Evolutionary conservation across 202 grass and related monocot species (phyloP).

Genomic region (Dendrocalamus latiflorus): DNA sequence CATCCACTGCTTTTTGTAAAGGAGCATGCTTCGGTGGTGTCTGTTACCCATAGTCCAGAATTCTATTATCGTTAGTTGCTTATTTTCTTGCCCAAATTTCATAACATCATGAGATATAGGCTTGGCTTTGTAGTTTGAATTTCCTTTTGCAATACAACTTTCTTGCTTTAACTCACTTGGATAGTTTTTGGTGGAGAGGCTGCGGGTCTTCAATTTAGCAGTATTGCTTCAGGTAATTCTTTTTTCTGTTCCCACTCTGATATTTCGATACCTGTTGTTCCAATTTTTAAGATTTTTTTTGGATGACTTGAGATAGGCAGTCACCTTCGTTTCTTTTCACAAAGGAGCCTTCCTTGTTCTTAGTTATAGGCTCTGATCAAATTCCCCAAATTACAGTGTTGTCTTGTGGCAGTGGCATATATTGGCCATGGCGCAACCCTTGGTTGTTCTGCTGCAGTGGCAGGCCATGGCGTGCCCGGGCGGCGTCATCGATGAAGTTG

Average conservation of each 20-base stretch:
- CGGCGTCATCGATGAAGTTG: too few relatives aligned
- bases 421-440: too few relatives aligned
- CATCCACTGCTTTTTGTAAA: neutral
- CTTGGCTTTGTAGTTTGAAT: neutral
- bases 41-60: neutral
- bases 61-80: neutral
- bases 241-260: neutral
- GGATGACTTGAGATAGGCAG: neutral
- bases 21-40: neutral
- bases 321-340: neutral
- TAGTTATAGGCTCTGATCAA: neutral
- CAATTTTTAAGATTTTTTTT: neutral
- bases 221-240: neutral
- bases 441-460: too few relatives aligned
- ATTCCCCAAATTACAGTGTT: neutral
- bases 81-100: neutral
- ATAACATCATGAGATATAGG: neutral
- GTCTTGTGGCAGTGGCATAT: neutral
- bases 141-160: neutral
- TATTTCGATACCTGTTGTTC: neutral
- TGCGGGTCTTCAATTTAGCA: neutral
- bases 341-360: neutral
- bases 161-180: neutral
- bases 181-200: neutral
- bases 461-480: too few relatives aligned